Evolutionary conservation across 257 asterid genomes (phyloP), one percentile per base, ranked within the genome.

Genomic region (Solanum dulcamara): DNA sequence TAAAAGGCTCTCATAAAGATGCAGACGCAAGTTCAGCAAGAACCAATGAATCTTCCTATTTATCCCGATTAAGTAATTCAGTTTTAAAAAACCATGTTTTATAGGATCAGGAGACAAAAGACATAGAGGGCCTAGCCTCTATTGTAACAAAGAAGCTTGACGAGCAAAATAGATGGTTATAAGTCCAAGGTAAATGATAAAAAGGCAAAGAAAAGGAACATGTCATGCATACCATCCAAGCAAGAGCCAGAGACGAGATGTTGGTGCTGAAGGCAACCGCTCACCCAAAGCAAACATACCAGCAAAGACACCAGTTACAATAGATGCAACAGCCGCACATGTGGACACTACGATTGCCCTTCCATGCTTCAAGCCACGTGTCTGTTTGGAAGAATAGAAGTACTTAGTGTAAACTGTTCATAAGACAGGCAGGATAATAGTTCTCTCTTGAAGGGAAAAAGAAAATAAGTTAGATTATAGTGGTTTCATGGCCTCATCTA

Each of bases 271-370:
- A 85, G 99, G 99, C 81, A 97, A 86, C 32, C 79, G 91, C 89
- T 97, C 99, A 32, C 99, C 99, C 87, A 97, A 90, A 24, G 97
- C 99, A 86, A 94, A 92, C 98, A 97, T 94, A 83, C 99, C 99
- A 30, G 99, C 98, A 51, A 97, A 91, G 84, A 95, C 99, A 30
- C 99, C 99, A 7, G 98, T 94, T 87, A 97, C 95, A 6, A 97
- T 97, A 53, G 99, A 94, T 87, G 99, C 98, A 88, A 97, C 99
- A 62, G 99, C 98, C 38, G 98, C 99, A 91, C 99, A 97, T 48
- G 99, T 97, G 50, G 99, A 95, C 83, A 97, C 98, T 1, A 97
- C 98, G 38, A 97, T 93, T 20, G 99, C 99, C 90, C 99, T 93
- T 66, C 99, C 99, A 33, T 97, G 98, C 93, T 97, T 97, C 94